Conservation (phyloP, 1,284 basidiomycete genomes). For the Ustanciosporium gigantosporum region DNA sequence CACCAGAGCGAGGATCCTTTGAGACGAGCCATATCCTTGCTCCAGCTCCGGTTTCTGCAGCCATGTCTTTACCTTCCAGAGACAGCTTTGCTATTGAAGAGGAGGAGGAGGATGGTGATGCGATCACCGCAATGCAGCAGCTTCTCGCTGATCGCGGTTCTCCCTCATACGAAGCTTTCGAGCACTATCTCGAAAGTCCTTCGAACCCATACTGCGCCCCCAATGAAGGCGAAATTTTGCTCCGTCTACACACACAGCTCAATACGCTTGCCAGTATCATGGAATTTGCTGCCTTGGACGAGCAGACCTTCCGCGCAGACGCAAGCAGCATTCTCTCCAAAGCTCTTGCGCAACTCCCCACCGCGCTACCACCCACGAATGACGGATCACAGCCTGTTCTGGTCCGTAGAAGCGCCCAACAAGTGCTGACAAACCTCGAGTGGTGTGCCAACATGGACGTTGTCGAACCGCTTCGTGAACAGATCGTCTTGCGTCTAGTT, state of each 20-base stretch:
- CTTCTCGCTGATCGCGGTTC: slow-evolving; percentile 26
- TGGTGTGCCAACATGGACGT: slow-evolving; percentile 43
- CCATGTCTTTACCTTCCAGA: slow-evolving; percentile 9
- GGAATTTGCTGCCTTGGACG: slow-evolving; percentile 38
- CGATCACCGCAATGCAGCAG: slow-evolving; percentile 14
- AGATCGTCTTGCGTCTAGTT: slow-evolving; percentile 22
- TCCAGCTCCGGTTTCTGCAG: slow-evolving; percentile 23
- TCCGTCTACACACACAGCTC: slow-evolving; percentile 52
- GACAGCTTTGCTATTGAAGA: slow-evolving; percentile 34
- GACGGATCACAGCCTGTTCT: slow-evolving; percentile 21
- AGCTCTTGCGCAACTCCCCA: slow-evolving; percentile 28
- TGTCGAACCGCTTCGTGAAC: slow-evolving; percentile 28
- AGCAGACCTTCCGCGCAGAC: slow-evolving; percentile 42
- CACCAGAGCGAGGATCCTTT: slow-evolving; percentile 6
- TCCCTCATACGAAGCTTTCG: slow-evolving; percentile 45
- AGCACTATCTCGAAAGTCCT: slow-evolving; percentile 40
- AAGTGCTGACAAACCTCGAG: slow-evolving; percentile 36
- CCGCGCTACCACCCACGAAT: slow-evolving; percentile 18
- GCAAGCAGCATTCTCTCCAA: slow-evolving; percentile 44
- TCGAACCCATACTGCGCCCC: slow-evolving; percentile 18
- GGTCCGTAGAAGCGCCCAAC: slow-evolving; percentile 30
- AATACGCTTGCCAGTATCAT: slow-evolving; percentile 42
- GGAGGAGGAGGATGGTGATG: slow-evolving; percentile 3
- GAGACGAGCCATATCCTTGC: slow-evolving; percentile 15
- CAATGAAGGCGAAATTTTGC: slow-evolving; percentile 50